Base-by-base conservation (phyloP, 228 moss, liverwort and hornwort genomes). In the Sphagnum fallax region DNA sequence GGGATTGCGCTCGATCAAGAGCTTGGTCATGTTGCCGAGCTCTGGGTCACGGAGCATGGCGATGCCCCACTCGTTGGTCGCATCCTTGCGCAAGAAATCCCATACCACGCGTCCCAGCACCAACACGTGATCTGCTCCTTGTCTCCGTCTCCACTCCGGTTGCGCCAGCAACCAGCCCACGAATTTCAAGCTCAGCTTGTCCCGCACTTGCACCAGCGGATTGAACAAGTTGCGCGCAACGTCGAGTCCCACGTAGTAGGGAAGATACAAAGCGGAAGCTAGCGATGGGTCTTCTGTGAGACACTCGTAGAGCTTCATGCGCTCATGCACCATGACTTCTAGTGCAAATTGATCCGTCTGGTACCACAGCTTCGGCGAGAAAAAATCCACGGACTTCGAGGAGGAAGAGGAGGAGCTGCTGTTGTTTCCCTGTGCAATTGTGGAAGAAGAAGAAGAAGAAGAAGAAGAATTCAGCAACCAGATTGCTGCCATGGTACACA, bases 121-220 rank as follows among this genome's bases (percentile, higher is more conserved):
- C 64, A 86, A 49, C 9, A 86, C 63, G 63, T 86, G 85, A 9
- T 73, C 81, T 51, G 71, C 69, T 15, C 85, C 85, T 12, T 79
- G 72, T 10, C 66, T 63, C 9, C 60, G 61, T 53, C 64, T 72
- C 59, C 74, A 86, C 4, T 69, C 47, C 0, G 82, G 75, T 49
- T 86, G 82, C 0, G 74, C 82, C 61, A 79, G 49, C 32, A 86
- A 69, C 85, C 85, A 86, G 47, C 85, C 85, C 12, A 77, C 8
- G 15, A 86, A 82, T 6, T 79, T 69, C 64, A 79, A 74, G 6
- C 51, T 51, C 1, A 82, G 15, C 6, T 69, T 59, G 52, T 86
- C 85, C 61, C 79, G 69, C 65, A 82, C 2, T 51, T 86, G 85
- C 12, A 75, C 61, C 14, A 74, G 51, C 6, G 50, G 5, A 0